A percentile compares a stretch with the other conserved stretches of the same genome.
Evolutionary conservation across 306 rosid species (phyloP).

Genomic region (Boehmeria nivea): DNA sequence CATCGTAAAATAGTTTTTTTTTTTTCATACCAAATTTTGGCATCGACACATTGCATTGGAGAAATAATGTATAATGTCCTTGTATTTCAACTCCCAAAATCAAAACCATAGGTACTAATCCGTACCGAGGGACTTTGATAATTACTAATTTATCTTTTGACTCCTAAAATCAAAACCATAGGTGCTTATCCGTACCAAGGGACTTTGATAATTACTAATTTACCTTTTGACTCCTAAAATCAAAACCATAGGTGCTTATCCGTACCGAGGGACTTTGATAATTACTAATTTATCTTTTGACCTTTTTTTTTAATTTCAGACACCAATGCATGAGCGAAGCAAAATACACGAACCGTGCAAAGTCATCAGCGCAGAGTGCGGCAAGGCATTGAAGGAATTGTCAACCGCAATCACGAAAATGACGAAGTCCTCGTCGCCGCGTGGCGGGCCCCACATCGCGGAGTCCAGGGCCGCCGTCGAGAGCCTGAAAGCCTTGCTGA

Average conservation of each 20-base stretch:
- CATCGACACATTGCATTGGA: too few relatives aligned
- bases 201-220: too few relatives aligned
- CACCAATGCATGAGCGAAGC: constrained; percentile 2
- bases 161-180: too few relatives aligned
- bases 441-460: constrained; percentile 9
- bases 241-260: not conserved
- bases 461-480: constrained; percentile 7
- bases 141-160: too few relatives aligned
- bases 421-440: constrained; percentile 2
- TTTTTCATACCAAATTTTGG: too few relatives aligned
- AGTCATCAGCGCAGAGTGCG: constrained; percentile 14
- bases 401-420: constrained; percentile 6
- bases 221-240: too few relatives aligned
- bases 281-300: not conserved
- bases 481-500: constrained; percentile 14
- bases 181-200: too few relatives aligned
- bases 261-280: not conserved
- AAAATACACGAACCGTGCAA: constrained; percentile 15
- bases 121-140: too few relatives aligned
- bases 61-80: too few relatives aligned
- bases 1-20: too few relatives aligned
- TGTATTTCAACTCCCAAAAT: too few relatives aligned
- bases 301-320: not conserved
- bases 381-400: constrained; percentile 22
- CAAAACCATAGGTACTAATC: too few relatives aligned